Percentiles rank a stretch among this genome's conserved stretches.
phyloP scores from a whole-genome alignment of 192 early-diverging fungal species.

The Entomortierella beljakovae region DNA sequence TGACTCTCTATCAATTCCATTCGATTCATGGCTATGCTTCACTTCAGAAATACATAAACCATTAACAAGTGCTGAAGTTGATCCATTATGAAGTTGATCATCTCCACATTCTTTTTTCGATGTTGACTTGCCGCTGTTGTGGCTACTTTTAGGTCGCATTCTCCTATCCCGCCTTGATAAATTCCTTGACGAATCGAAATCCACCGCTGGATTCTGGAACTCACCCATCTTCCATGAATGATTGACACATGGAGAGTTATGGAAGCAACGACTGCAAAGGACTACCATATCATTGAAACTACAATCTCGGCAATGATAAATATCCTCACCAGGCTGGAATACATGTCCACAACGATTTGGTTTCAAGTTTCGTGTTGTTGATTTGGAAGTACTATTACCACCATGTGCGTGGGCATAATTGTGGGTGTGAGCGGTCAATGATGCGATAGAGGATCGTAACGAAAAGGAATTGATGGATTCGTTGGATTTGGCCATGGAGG shows the following conservation, averaged over 20 bases:
- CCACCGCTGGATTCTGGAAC: not conserved
- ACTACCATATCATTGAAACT: conserved; percentile 24
- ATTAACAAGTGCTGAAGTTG: not conserved
- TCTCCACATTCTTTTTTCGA: not conserved
- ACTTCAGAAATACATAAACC: not conserved
- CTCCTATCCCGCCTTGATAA: not conserved
- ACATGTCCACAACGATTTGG: conserved; percentile 24
- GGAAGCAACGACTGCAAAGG: conserved; percentile 46
- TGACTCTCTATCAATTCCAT: not conserved
- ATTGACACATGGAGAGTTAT: conserved; percentile 17
- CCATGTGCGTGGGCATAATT: not conserved
- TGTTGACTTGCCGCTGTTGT: not conserved
- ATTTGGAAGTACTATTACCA: not conserved
- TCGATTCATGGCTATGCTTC: not conserved
- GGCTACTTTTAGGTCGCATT: not conserved
- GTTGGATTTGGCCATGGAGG: too few species aligned
- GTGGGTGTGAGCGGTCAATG: not conserved
- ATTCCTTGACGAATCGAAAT: not conserved
- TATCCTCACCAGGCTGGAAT: conserved; percentile 38
- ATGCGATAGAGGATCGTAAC: too few species aligned
- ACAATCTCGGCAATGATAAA: conserved; percentile 47
- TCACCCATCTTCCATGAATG: conserved; percentile 33
- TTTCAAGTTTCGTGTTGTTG: not conserved
- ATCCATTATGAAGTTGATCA: not conserved
- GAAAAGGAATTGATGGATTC: too few species aligned